These are phyloP conservation scores for Globisporangium alternatum DNA, from an alignment of 352 stramenopile species.

Conservation along the genomic window DNA sequence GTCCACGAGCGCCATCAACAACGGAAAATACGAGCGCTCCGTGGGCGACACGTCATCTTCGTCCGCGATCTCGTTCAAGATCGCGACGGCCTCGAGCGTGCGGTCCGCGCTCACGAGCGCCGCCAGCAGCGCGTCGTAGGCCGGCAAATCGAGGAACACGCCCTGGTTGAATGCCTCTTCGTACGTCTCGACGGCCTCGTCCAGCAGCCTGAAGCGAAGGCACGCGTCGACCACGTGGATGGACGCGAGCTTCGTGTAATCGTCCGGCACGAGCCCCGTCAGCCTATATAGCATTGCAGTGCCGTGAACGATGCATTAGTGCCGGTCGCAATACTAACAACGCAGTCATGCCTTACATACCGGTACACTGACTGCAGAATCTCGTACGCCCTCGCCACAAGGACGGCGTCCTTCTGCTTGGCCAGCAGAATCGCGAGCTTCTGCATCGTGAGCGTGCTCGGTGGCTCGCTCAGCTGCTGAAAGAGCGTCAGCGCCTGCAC, in stretches of 20 bases:
- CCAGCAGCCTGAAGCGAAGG: conserved; percentile 44
- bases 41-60: conserved; percentile 42
- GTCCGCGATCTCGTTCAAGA: conserved; percentile 43
- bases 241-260: conserved; percentile 60
- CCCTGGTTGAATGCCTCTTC: conserved; percentile 55
- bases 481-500: conserved; percentile 35
- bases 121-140: conserved; percentile 48
- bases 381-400: conserved; percentile 32
- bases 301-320: not conserved
- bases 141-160: conserved; percentile 52
- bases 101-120: conserved; percentile 42
- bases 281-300: conserved; percentile 7
- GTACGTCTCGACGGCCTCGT: conserved; percentile 64
- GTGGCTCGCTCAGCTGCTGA: conserved; percentile 33
- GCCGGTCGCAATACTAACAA: not conserved
- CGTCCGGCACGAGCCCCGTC: conserved; percentile 40
- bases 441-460: conserved; percentile 31
- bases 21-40: conserved; percentile 41
- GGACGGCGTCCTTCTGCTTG: conserved; percentile 29
- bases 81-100: conserved; percentile 47
- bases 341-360: not conserved
- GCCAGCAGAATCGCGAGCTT: conserved; percentile 51
- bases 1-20: conserved; percentile 43
- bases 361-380: conserved; percentile 42
- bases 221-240: conserved; percentile 72